A percentile compares a stretch with the other conserved stretches of the same genome.
Conservation (phyloP, 352 stramenopile species). For the Pythium sp. region DNA sequence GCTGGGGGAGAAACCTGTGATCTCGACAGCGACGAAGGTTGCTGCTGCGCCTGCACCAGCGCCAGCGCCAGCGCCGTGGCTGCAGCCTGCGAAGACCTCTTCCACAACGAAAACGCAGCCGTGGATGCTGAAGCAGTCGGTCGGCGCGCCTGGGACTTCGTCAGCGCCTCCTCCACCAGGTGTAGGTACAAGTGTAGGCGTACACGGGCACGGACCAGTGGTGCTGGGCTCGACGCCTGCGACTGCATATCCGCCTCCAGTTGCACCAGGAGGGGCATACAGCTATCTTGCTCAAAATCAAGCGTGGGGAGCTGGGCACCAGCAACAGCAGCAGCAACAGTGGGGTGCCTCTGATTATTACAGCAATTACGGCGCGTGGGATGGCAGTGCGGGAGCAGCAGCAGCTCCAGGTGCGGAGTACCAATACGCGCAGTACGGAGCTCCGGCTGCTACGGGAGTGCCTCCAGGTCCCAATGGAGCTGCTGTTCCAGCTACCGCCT, state of each 20-base stretch:
- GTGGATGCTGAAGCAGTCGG: constrained; percentile 62
- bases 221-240: constrained; percentile 42
- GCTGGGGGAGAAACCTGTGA: constrained; percentile 71
- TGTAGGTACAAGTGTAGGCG: neutral
- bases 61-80: constrained; percentile 52
- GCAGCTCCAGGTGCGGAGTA: constrained; percentile 14
- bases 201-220: constrained; percentile 14
- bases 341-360: constrained; percentile 43
- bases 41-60: constrained; percentile 17
- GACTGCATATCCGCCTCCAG: constrained; percentile 49
- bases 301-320: constrained; percentile 20
- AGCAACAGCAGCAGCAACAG: constrained; percentile 25
- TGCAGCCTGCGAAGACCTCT: constrained; percentile 56
- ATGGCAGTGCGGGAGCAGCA: constrained; percentile 23
- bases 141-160: constrained; percentile 35
- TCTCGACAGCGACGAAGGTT: constrained; percentile 49
- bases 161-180: constrained; percentile 30
- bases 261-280: constrained; percentile 32
- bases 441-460: constrained; percentile 12
- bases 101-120: constrained; percentile 38
- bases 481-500: neutral
- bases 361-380: constrained; percentile 36
- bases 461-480: constrained; percentile 4
- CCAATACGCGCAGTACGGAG: constrained; percentile 34
- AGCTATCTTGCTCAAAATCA: constrained; percentile 14